These are phyloP conservation scores for Odonthalia washingtoniensis DNA, from an alignment of 31 red algal species.

Conservation along the genomic window DNA sequence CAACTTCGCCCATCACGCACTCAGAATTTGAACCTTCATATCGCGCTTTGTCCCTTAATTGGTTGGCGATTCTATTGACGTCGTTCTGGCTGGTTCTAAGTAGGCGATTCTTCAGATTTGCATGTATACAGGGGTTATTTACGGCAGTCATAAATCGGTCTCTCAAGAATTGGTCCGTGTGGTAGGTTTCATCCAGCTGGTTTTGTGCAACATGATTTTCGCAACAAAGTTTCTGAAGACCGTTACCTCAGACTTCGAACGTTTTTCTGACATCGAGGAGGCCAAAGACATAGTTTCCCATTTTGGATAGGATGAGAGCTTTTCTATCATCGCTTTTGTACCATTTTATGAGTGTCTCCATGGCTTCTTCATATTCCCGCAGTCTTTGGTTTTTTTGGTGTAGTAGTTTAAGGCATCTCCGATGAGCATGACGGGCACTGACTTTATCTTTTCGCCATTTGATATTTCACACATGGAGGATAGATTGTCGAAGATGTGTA, in stretches of 20 bases:
- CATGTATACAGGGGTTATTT: not conserved
- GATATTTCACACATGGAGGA: not conserved
- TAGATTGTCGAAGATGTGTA: not conserved
- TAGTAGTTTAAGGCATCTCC: not conserved
- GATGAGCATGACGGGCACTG: not conserved
- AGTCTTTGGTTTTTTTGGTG: not conserved
- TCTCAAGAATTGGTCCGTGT: not conserved
- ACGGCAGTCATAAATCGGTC: conserved; percentile 8
- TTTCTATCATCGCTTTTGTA: not conserved
- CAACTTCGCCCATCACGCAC: no score
- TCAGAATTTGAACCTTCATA: no score
- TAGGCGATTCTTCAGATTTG: conserved; percentile 18
- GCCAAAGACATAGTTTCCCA: conserved; percentile 13
- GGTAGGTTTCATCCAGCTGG: not conserved
- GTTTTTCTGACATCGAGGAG: not conserved
- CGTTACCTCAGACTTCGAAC: not conserved
- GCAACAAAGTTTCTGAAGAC: not conserved
- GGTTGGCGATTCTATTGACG: not conserved
- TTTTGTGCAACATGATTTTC: not conserved
- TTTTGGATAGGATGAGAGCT: not conserved
- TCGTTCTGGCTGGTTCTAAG: conserved; percentile 1
- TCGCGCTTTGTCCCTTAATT: no score
- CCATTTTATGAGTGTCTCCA: not conserved
- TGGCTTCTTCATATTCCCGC: not conserved
- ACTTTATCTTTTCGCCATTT: not conserved